These are phyloP conservation scores for Neonectria magnoliae DNA, from an alignment of 2,329 filamentous ascomycete genomes.

Conservation along the genomic window DNA sequence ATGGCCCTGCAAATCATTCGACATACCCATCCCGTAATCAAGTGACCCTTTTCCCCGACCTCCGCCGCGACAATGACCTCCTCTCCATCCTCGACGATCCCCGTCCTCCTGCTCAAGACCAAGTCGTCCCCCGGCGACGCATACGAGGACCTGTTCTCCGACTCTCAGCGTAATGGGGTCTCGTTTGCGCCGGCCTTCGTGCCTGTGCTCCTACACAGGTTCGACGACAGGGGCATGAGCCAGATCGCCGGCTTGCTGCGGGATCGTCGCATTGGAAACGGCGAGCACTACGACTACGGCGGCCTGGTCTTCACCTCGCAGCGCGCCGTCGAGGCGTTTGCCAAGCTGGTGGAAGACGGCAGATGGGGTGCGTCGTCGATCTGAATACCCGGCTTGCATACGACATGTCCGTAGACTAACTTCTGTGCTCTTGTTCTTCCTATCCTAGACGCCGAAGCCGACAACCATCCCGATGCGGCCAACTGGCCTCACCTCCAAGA, in stretches of 20 bases:
- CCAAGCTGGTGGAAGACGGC: slow-evolving; percentile 67
- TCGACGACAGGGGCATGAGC: slow-evolving; percentile 68
- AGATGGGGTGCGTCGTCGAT: slow-evolving; percentile 46
- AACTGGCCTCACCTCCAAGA: slow-evolving; percentile 64
- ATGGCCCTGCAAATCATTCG: slow-evolving; percentile 4
- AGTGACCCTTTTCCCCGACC: background rate
- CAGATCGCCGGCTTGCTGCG: slow-evolving; percentile 62
- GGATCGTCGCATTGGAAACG: slow-evolving; percentile 52
- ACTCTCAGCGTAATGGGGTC: slow-evolving; percentile 47
- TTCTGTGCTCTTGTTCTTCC: background rate
- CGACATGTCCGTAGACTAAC: background rate
- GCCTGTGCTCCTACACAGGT: slow-evolving; percentile 78
- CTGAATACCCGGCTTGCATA: background rate
- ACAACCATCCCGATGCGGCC: slow-evolving; percentile 4
- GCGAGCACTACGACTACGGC: slow-evolving; percentile 63
- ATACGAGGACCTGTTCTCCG: slow-evolving; percentile 75
- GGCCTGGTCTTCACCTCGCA: slow-evolving; percentile 89
- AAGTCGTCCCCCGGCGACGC: slow-evolving; percentile 76
- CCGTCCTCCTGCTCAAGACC: slow-evolving; percentile 81
- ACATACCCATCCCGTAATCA: slow-evolving; percentile 25
- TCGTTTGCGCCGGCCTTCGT: slow-evolving; percentile 75
- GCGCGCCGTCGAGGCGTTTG: slow-evolving; percentile 82
- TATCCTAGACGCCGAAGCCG: slow-evolving; percentile 24
- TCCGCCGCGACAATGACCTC: slow-evolving; percentile 24
- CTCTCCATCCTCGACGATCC: slow-evolving; percentile 26